Base-by-base conservation (phyloP, 345 rosid genomes). In the Adansonia digitata region DNA sequence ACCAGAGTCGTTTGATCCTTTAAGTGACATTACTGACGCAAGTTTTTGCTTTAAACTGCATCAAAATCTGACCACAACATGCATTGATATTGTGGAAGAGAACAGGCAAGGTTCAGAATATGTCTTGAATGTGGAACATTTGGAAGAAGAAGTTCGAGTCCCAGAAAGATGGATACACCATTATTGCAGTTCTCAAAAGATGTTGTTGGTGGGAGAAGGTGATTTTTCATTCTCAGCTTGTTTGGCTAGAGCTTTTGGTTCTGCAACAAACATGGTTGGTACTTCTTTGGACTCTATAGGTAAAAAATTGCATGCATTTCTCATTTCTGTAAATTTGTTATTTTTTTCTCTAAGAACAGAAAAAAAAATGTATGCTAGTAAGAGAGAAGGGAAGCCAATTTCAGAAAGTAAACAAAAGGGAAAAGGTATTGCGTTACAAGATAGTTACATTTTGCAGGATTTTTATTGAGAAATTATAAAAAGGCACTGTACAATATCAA, bases 151-250 rank as follows among this genome's bases (percentile, higher is more conserved):
- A 24, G 69, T 51, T 0, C 61, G 40, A 24, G 77, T 26, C 10
- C 52, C 69, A 2, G 84, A 85, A 46, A 87, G 74, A 76, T 81
- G 75, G 85, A 57, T 63, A 35, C 75, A 45, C 20, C 85, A 86
- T 69, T 84, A 87, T 75, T 78, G 87, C 69, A 81, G 84, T 64
- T 73, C 70, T 71, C 88, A 87, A 6, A 60, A 82, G 73, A 85
- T 89, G 12, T 65, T 89, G 49, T 75, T 87, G 29, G 86, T 87
- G 0, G 89, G 93, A 66, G 93, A 87, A 79, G 93, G 85, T 17
- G 84, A 89, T 78, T 84, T 85, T 77, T 87, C 91, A 17, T 85
- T 87, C 76, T 79, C 89, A 65, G 70, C 79, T 69, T 78, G 79
- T 63, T 76, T 86, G 67, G 91, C 93, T 70, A 77, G 67, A 62